Evolutionary conservation across 129 eudicot species (phyloP).

Genomic region (Chrysanthemum seticuspe): DNA sequence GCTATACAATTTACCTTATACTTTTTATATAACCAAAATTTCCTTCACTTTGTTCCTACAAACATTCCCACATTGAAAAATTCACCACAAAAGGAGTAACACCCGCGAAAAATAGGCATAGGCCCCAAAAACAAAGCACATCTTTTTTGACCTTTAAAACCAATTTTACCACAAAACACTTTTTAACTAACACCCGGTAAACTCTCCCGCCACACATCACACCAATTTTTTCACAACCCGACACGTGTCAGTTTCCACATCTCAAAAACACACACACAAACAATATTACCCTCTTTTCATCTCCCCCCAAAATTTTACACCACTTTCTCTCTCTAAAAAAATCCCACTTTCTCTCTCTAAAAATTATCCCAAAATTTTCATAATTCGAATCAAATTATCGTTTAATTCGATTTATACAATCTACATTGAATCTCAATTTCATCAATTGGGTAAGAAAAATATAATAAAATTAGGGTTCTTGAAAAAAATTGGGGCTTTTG

Average conservation of each 20-base stretch:
- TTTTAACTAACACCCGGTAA: too few relatives aligned
- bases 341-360: conserved; percentile 25
- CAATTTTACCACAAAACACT: too few relatives aligned
- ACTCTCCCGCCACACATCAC: conserved; percentile 19
- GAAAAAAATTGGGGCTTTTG: too few relatives aligned
- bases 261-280: neutral
- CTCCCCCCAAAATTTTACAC: conserved; percentile 20
- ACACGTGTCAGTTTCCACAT: conserved; percentile 42
- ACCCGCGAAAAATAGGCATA: too few relatives aligned
- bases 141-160: too few relatives aligned
- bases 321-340: conserved; percentile 27
- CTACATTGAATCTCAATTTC: conserved; percentile 12
- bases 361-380: neutral
- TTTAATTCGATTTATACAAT: neutral
- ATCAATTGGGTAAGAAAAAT: neutral
- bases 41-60: too few relatives aligned
- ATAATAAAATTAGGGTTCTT: too few relatives aligned
- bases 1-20: too few relatives aligned
- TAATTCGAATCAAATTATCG: conserved; percentile 19
- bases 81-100: too few relatives aligned
- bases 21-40: too few relatives aligned
- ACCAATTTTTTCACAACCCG: conserved; percentile 23
- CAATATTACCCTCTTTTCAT: conserved; percentile 15
- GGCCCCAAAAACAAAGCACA: too few relatives aligned
- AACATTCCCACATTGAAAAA: too few relatives aligned